Evolutionary conservation across 2,329 filamentous ascomycete species (phyloP), one percentile per base, ranked within the genome.

Genomic region (Claviceps sp.): DNA sequence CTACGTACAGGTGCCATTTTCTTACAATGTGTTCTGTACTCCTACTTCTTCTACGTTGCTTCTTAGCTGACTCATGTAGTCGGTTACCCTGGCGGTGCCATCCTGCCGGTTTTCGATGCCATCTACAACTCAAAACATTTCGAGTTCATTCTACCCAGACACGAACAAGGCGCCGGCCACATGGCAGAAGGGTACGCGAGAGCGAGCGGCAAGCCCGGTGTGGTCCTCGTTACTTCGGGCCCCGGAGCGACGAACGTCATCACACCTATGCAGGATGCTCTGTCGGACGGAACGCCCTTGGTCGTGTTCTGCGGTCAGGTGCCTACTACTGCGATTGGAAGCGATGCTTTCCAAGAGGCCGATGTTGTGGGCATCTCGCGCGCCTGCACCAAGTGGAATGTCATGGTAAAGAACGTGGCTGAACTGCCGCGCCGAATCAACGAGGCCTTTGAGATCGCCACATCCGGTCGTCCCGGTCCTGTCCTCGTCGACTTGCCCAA

Each of bases 71-170:
- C 48, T 26, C 36, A 47, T 48, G 30, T 49, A 87, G 84, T 90
- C 64, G 86, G 86, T 56, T 97, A 97, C 72, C 88, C 91, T 59
- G 91, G 91, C 62, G 91, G 93, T 66, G 90, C 93, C 59, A 97
- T 97, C 71, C 83, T 97, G 38, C 93, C 93, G 62, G 91, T 97
- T 44, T 97, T 96, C 74, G 93, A 98, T 69, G 93, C 93, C 64
- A 97, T 98, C 66, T 95, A 95, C 79, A 95, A 96, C 75, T 97
- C 91, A 53, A 83, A 87, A 74, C 86, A 96, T 71, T 95, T 97
- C 73, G 84, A 96, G 56, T 97, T 98, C 65, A 82, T 97, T 68
- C 82, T 97, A 8, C 93, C 93, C 34, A 83, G 87, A 70, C 93
- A 98, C 72, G 93, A 97, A 73, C 93, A 98, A 72, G 93, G 93